A percentile compares a stretch with the other conserved stretches of the same genome.
These are phyloP conservation scores for Fusarium sp. DNA, from an alignment of 2,329 filamentous ascomycete genomes.

Conservation along the genomic window DNA sequence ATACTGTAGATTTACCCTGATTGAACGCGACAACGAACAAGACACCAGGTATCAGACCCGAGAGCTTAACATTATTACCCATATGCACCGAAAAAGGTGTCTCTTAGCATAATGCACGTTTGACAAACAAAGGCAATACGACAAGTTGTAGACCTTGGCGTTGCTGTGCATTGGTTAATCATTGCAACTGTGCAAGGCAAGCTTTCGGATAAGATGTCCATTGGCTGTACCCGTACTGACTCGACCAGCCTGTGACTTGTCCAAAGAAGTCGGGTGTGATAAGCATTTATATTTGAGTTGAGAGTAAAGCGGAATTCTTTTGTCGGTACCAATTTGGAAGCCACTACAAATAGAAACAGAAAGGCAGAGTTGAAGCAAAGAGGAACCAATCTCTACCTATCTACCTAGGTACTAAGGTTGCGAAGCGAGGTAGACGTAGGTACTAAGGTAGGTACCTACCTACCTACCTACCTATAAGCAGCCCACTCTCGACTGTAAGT, in stretches of 20 bases:
- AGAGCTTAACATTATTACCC: background rate
- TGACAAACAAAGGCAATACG: background rate
- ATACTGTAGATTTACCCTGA: background rate
- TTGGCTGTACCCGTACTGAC: background rate
- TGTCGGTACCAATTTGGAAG: background rate
- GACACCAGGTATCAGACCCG: background rate
- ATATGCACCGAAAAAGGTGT: background rate
- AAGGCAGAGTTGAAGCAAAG: background rate
- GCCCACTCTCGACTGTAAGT: too few species aligned
- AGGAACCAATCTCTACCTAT: background rate
- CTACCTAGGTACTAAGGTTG: too few species aligned
- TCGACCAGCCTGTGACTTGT: background rate
- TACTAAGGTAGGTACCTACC: background rate
- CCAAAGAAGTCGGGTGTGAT: background rate
- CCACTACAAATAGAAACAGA: background rate
- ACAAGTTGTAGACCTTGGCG: slow-evolving; percentile 1
- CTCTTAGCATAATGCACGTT: background rate
- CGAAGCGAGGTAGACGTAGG: background rate
- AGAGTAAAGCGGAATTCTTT: background rate
- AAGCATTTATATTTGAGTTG: background rate
- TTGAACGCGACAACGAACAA: background rate
- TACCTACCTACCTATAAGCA: too few species aligned
- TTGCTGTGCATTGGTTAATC: slow-evolving; percentile 8
- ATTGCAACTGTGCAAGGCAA: background rate
- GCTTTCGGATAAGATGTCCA: slow-evolving; percentile 14